Base-by-base conservation (phyloP, 2,329 filamentous ascomycete genomes). In the Colletotrichum camelliae region DNA sequence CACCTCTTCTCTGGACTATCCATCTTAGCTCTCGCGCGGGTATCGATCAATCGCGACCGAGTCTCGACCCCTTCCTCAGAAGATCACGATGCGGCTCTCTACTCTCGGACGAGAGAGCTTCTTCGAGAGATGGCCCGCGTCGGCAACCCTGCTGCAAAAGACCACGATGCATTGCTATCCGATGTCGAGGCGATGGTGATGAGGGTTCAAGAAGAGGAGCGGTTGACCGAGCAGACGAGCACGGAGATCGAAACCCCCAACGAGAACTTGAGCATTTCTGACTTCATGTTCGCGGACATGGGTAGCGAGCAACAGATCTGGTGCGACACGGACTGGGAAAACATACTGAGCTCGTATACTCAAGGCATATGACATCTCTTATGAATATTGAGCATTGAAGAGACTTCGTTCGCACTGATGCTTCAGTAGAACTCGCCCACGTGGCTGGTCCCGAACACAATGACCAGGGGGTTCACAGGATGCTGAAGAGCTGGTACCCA, bases 1-100 rank as follows among this genome's bases (percentile, higher is more conserved):
- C 80, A 80, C 35, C 74, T 81, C 5, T 81, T 81, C 62, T 81
- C 80, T 1, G 68, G 78, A 57, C 62, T 81, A 0, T 76, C 77
- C 10, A 78, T 81, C 10, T 68, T 80, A 24, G 60, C 70, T 3
- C 65, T 81, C 7, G 72, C 78, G 2, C 72, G 57, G 10, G 65
- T 70, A 68, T 33, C 52, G 24, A 13, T 57, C 43, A 5, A 60
- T 10, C 1, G 8, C 29, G 3, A 21, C 33, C 35, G 61, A 27
- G 24, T 15, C 7, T 58, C 27, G 5, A 61, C 4, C 6, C 21
- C 16, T 13, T 24, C 18, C 4, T 10, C 18, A 2, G 48, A 60
- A 33, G 27, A 35, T 7, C 35, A 76, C n/a, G 67, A 75, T 9
- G 12, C 15, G 10, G 58, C 61, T 5, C 77, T 79, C 7, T 75